Base-by-base conservation (phyloP, 163 green algal genomes). In the Chlorella variabilis region DNA sequence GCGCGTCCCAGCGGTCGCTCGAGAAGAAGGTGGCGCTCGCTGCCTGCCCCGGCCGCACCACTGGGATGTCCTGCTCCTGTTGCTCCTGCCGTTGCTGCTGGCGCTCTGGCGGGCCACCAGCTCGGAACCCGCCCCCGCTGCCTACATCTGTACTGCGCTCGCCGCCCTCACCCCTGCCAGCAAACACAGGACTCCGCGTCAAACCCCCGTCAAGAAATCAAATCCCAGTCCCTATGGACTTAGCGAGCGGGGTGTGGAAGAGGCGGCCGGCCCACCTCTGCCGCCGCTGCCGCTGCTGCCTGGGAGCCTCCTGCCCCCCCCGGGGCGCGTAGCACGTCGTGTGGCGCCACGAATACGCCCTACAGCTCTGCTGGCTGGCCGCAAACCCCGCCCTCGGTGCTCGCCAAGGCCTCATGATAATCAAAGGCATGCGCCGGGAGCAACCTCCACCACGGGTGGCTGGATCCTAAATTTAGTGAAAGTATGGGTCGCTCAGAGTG, bases 1-100 rank as follows among this genome's bases (percentile, higher is more conserved):
- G 25, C 20, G 81, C 63, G 27, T 75, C 61, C 38, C 81, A 90
- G 13, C 39, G 68, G 18, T 66, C 39, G 56, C 76, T 67, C 63
- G 85, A 83, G 78, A 94, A 96, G 75, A 96, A 96, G 4, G 87
- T 88, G 67, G 86, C 80, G 51, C 89, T 87, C 75, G 33, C 34
- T 29, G 77, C 42, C 49, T 77, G 58, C n/a, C 78, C 42, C 27
- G 51, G 67, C 15, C 65, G 38, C 63, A 80, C 65, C 48, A 85
- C 61, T 4, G 84, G 84, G 41, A 85, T 84, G 1, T 61, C 41
- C 36, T 77, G 33, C 51, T 48, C n/a, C 68, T 29, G 56, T 5
- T 51, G 76, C 45, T 33, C 31, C 20, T 21, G 41, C n/a, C 59
- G 74, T 29, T 71, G 74, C 69, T 45, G 45, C 69, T 38, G 45